Base-by-base conservation (phyloP, 495 filamentous ascomycete species). In the Xeromyces bisporus region DNA sequence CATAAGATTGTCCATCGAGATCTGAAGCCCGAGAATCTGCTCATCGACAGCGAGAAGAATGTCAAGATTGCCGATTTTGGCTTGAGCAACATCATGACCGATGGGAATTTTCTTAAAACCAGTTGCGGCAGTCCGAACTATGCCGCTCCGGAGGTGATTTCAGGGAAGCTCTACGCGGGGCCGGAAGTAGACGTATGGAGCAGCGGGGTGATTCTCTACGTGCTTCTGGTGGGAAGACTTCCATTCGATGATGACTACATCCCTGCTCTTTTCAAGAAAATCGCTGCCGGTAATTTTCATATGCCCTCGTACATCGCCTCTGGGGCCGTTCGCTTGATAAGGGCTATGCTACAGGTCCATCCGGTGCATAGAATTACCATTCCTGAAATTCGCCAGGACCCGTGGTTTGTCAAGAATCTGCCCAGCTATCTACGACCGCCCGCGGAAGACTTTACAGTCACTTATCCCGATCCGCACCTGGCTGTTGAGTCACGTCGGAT, bases 41-140 rank as follows among this genome's bases (percentile, higher is more conserved):
- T 97, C 26, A 73, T 97, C 38, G 89, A 97, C 55, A 76, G 83
- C 37, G 67, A 85, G 29, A 76, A 93, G 45, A 93, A 94, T 46
- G 89, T 97, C 44, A 97, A 97, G 62, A 96, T 97, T 53, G 89
- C 89, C 31, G 89, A 97, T 60, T 97, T 97, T 43, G 89, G 89
- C 32, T 60, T 97, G 31, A 94, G 87, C 59, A 97, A 97, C 47
- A 96, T 97, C 54, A 96, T 97, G 87, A 94, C 89, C 6, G 89
- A 97, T 44, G 89, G 89, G 6, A 97, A 96, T 47, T 97, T 97
- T 53, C 70, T 97, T 42, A 94, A 93, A 58, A 97, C 89, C 0
- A 93, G 85, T 56, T 97, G 89, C 50, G 89, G 89, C 32, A 93
- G 85, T 42, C 89, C 89, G 11, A 97, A 97, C 52, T 97, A 97